These are phyloP conservation scores for Clavulina sp. DNA, from an alignment of 768 basidiomycete genomes.

Conservation along the genomic window DNA sequence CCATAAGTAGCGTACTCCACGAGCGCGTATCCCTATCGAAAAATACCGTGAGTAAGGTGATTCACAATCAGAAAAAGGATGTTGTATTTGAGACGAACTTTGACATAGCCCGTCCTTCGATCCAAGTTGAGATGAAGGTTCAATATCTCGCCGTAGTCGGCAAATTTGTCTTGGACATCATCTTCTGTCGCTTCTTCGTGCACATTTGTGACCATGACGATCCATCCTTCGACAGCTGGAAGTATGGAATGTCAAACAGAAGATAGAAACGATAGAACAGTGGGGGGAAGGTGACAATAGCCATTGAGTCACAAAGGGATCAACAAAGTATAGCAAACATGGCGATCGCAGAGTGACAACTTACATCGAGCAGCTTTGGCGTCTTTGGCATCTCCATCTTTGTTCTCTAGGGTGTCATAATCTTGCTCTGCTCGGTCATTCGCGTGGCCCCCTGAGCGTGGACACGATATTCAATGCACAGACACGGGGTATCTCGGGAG, in stretches of 20 bases:
- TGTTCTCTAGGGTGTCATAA: slow-evolving; percentile 65
- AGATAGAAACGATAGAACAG: slow-evolving; percentile 8
- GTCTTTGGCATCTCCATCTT: slow-evolving; percentile 35
- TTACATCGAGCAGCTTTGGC: slow-evolving; percentile 75
- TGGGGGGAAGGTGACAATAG: background rate
- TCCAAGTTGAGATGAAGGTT: slow-evolving; percentile 95
- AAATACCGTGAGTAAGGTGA: slow-evolving; percentile 1
- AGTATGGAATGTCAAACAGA: background rate
- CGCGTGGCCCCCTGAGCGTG: slow-evolving; percentile 35
- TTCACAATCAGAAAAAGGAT: background rate
- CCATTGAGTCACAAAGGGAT: too few species aligned
- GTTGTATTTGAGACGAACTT: slow-evolving; percentile 37
- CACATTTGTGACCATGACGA: slow-evolving; percentile 87
- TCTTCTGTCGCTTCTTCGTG: slow-evolving; percentile 98
- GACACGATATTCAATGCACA: background rate
- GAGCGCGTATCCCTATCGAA: slow-evolving; percentile 79
- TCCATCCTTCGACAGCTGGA: slow-evolving; percentile 98
- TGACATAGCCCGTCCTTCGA: slow-evolving; percentile 94
- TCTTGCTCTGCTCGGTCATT: slow-evolving; percentile 44
- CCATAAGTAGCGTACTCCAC: slow-evolving; percentile 94
- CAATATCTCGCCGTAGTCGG: slow-evolving; percentile 93
- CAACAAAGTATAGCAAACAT: background rate
- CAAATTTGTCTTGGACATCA: slow-evolving; percentile 90
- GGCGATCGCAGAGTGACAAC: slow-evolving; percentile 18
- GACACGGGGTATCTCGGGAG: background rate